phyloP scores from a whole-genome alignment of 371 early-diverging fungal genomes.

The Saksenaea vasiformis region DNA sequence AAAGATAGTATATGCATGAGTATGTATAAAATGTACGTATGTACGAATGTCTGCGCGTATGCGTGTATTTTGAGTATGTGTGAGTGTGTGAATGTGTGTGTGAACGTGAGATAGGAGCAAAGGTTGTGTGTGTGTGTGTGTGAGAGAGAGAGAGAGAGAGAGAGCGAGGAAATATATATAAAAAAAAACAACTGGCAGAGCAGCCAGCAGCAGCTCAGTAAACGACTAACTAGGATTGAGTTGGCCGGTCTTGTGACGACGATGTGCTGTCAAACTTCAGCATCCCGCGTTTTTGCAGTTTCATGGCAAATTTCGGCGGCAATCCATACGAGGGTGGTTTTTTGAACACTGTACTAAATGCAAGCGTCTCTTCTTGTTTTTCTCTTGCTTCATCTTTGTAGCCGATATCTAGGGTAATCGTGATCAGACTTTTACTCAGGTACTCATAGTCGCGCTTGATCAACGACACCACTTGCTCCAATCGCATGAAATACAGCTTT shows the following conservation, averaged over 20 bases:
- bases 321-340: constrained; percentile 36
- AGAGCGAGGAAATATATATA: too few species aligned
- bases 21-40: constrained; percentile 3
- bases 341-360: constrained; percentile 3
- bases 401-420: constrained; percentile 70
- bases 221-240: not conserved
- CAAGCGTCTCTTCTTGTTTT: not conserved
- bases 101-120: not conserved
- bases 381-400: constrained; percentile 31
- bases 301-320: constrained; percentile 59
- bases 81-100: not conserved
- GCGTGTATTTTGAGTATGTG: constrained; percentile 4
- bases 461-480: constrained; percentile 64
- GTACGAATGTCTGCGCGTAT: constrained; percentile 4
- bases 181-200: too few species aligned
- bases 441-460: constrained; percentile 65
- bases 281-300: constrained; percentile 40
- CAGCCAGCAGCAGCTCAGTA: too few species aligned
- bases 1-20: not conserved
- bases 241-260: not conserved
- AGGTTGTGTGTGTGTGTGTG: not conserved
- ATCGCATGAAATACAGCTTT: constrained; percentile 62
- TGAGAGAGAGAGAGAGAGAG: not conserved
- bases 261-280: constrained; percentile 2
- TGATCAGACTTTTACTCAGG: constrained; percentile 66